Percentiles rank a stretch among this genome's conserved stretches.
These are phyloP conservation scores for Gnomoniopsis sp. DNA, from an alignment of 2,329 filamentous ascomycete genomes.

Conservation along the genomic window DNA sequence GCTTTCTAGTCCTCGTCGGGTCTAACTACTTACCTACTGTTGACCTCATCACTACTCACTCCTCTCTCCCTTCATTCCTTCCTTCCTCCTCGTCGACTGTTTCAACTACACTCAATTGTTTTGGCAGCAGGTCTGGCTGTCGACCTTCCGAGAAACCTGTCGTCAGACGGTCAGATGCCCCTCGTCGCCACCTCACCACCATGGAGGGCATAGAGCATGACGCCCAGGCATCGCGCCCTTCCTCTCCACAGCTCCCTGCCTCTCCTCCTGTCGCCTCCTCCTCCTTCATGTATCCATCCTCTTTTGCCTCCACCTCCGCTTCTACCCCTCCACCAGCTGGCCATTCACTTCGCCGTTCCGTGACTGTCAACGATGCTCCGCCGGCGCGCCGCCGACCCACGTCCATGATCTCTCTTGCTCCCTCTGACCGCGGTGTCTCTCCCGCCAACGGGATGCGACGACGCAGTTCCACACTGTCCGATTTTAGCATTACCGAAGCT, in stretches of 20 bases:
- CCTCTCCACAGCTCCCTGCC: constrained; percentile 2
- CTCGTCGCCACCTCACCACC: not conserved
- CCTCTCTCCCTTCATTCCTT: not conserved
- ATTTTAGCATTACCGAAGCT: constrained; percentile 68
- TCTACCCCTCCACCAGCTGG: constrained; percentile 25
- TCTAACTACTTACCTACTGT: not conserved
- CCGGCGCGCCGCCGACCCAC: constrained; percentile 22
- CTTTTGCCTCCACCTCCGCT: not conserved
- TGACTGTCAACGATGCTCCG: constrained; percentile 35
- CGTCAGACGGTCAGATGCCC: constrained; percentile 4
- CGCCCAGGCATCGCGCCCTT: constrained; percentile 2
- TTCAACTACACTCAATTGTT: not conserved
- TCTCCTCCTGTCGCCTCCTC: constrained; percentile 9
- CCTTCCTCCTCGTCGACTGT: too few species aligned
- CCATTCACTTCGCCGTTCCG: constrained; percentile 38
- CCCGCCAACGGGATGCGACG: constrained; percentile 42
- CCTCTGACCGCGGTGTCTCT: constrained; percentile 25
- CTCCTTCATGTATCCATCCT: constrained; percentile 7
- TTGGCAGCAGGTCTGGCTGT: not conserved
- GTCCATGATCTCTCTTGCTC: constrained; percentile 18
- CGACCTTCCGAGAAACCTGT: not conserved
- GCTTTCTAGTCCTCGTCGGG: not conserved
- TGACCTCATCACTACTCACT: not conserved
- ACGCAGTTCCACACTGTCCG: constrained; percentile 75
- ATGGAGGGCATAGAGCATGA: constrained; percentile 4